Evolutionary conservation across 2,329 filamentous ascomycete species (phyloP), one percentile per base, ranked within the genome.

Genomic region (Penicillium expansum): DNA sequence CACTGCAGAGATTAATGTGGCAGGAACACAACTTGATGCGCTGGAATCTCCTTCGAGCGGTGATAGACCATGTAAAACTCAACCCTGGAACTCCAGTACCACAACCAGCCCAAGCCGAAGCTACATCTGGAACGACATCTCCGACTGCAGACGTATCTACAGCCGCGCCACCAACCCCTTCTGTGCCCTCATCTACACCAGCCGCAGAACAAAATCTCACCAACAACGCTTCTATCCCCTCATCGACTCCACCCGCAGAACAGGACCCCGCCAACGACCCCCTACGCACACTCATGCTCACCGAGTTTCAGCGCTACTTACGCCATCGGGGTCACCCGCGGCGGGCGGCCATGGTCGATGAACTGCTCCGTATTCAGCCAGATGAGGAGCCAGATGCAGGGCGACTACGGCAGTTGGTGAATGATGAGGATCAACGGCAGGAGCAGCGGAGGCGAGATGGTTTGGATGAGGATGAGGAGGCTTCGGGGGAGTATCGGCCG

Each of bases 1-100:
- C 62, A 35, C 11, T 56, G 44, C 55, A 62, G 35, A 35, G 55
- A 18, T 41, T 30, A 3, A 7, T 30, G 22, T 66, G 63, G 63
- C 33, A 41, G 18, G 22, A 49, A 22, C 53, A 62, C 24, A 63
- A 37, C 9, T 49, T 41, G 1, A 45, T 56, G 14, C 59, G 59
- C 8, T 54, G 39, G 37, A 18, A 30, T 6, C 16, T 58, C 14
- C n/a, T 62, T 4, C 54, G 45, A 11, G 35, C 55, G 5, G 30
- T 57, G 11, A 20, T 62, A 5, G 45, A 63, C 11, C 49, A 55
- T 24, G 30, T 43, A 27, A 51, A 48, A 11, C 32, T 27, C 18
- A 60, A 56, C 16, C 47, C 54, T 35, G 52, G 39, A 29, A 10
- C 35, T 14, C 18, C 51, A 38, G 33, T 29, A 22, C n/a, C 11